Percentiles rank a stretch among this genome's conserved stretches.
phyloP scores from a whole-genome alignment of 305 asterid species.

The Rubia peregrina region DNA sequence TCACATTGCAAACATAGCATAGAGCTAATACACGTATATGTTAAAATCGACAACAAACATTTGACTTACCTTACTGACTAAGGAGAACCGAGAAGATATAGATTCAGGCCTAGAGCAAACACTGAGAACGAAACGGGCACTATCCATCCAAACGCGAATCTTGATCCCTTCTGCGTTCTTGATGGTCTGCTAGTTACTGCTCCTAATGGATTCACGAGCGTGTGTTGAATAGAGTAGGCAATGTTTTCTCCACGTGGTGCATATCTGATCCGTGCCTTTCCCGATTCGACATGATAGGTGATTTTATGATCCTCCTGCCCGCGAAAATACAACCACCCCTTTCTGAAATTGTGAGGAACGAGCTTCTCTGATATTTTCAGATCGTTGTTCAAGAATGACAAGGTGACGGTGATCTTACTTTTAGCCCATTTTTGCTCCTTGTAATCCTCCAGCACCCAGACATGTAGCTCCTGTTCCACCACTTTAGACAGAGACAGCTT shows the following conservation, averaged over 20 bases:
- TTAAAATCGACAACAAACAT: no score
- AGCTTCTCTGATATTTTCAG: background rate
- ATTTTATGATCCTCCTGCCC: background rate
- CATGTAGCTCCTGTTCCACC: background rate
- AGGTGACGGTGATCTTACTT: slow-evolving; percentile 6
- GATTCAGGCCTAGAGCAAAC: background rate
- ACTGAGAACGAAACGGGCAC: background rate
- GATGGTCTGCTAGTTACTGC: background rate
- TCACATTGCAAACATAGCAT: background rate
- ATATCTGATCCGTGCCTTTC: background rate
- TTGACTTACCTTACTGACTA: background rate
- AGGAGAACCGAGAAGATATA: background rate
- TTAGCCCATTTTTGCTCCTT: slow-evolving; percentile 15
- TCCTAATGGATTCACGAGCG: slow-evolving; percentile 5
- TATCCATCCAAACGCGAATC: background rate
- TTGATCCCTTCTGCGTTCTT: background rate
- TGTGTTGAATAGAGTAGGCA: background rate
- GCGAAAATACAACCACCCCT: background rate
- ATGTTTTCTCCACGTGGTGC: background rate
- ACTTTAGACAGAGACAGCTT: slow-evolving; percentile 1
- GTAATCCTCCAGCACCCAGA: slow-evolving; percentile 21
- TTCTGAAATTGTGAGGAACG: background rate
- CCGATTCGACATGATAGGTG: background rate
- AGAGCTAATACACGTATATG: background rate
- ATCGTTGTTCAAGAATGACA: slow-evolving; percentile 1